Base-by-base conservation (phyloP, 1,284 basidiomycete species). In the Lignosus rhinocerotis region DNA sequence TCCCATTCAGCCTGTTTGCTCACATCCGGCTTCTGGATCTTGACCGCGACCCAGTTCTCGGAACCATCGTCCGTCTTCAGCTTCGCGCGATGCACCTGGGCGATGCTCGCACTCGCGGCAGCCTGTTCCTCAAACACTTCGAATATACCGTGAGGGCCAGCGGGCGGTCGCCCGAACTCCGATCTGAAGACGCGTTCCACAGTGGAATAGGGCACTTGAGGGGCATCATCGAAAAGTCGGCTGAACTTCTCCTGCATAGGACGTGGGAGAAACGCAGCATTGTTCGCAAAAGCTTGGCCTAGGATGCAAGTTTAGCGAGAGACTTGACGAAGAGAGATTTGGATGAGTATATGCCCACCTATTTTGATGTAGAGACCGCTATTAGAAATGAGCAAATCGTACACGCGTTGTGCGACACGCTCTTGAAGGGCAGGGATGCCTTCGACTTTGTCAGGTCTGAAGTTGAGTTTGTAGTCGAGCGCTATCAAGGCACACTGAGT, bases 291-390 rank as follows among this genome's bases (percentile, higher is more conserved):
- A 8, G 90, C 88, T 71, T 91, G 88, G 3, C 88, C 88, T 79
- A 44, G 14, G 59, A 34, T 17, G 10, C 10, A 6, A 16, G n/a
- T 43, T 10, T 17, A 25, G 30, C 30, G 21, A 10, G n/a, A 25
- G 8, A 30, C 21, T 14, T 11, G 21, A 30, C 21, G 25, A 25
- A 25, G 25, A 45, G 21, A 45, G 8, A 12, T 19, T 12, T 10
- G 1, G 43, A 30, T 45, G 21, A 14, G 21, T 8, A 30, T 31
- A n/a, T 62, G 76, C 79, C 73, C 72, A 77, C 91, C 93, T 36
- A 95, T 89, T 73, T 96, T 96, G 68, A 96, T 92, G 72, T 95
- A 96, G 9, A 96, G 76, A 2, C 94, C 94, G 16, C 90, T 88
- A 72, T 95, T 95, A 19, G 80, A 80, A 2, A 86, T 88, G 64